Evolutionary conservation across 768 basidiomycete genomes (phyloP).

Genomic region (Suillus sp.): DNA sequence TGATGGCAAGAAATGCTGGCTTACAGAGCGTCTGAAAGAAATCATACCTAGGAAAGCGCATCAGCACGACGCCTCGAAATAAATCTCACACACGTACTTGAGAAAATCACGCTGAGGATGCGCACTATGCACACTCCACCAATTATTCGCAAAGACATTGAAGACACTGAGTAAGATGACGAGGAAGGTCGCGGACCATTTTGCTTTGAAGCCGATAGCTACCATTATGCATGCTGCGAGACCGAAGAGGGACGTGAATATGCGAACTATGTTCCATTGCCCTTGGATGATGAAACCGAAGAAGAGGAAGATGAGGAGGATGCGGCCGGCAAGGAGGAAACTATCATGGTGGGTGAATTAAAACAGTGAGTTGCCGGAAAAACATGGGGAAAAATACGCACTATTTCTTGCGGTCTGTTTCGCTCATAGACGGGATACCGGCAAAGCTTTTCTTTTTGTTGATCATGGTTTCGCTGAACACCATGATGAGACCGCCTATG

Average conservation of each 20-base stretch:
- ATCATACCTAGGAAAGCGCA: conserved; percentile 69
- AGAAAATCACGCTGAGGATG: conserved; percentile 98
- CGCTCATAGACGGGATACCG: conserved; percentile 85
- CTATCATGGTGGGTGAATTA: conserved; percentile 42
- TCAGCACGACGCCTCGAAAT: conserved; percentile 24
- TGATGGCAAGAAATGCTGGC: background rate
- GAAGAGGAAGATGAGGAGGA: conserved; percentile 98
- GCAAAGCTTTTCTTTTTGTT: conserved; percentile 88
- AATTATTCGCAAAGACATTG: conserved; percentile 99
- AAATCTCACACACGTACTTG: conserved; percentile 60
- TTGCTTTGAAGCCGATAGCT: conserved; percentile 98
- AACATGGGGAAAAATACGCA: conserved; percentile 40
- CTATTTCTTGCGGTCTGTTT: conserved; percentile 99
- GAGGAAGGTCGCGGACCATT: conserved; percentile 96
- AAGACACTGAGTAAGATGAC: conserved; percentile 89
- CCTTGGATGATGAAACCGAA: conserved; percentile 96
- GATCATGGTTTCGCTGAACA: conserved; percentile 94
- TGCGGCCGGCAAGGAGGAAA: conserved; percentile 95
- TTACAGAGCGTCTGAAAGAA: conserved; percentile 96
- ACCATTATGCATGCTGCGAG: conserved; percentile 94
- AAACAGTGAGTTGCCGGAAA: background rate
- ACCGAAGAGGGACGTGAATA: conserved; percentile 88
- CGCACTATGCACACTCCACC: conserved; percentile 90
- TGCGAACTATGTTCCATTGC: conserved; percentile 82
- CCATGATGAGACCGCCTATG: conserved; percentile 98